Conservation (phyloP, 345 rosid genomes). For the Schrenkiella parvula region DNA sequence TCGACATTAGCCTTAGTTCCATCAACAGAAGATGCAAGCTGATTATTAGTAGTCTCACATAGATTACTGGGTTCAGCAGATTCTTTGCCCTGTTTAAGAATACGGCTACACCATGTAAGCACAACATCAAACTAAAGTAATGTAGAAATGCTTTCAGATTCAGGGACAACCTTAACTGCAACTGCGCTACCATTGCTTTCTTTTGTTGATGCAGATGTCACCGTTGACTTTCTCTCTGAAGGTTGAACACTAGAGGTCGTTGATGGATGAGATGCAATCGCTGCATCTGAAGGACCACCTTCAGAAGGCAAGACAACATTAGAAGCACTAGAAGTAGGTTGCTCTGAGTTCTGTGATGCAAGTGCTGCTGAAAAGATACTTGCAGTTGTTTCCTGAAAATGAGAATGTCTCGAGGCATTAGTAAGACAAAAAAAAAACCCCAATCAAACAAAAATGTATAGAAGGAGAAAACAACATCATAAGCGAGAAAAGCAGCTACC, state of each 20-base stretch:
- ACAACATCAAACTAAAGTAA: constrained; percentile 10
- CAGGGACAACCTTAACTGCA: constrained; percentile 35
- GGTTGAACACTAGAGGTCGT: constrained; percentile 26
- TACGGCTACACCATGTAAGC: constrained; percentile 14
- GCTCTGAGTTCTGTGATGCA: constrained; percentile 52
- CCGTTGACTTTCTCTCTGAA: constrained; percentile 32
- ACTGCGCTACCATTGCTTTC: constrained; percentile 26
- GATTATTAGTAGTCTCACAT: constrained; percentile 13
- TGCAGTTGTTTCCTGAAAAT: constrained; percentile 75
- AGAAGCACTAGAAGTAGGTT: constrained; percentile 42
- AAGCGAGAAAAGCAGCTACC: constrained; percentile 8
- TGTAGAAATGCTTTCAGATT: background rate
- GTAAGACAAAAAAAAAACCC: background rate
- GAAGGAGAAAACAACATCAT: background rate
- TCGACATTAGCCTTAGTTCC: constrained; percentile 18
- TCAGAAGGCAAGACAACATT: constrained; percentile 31
- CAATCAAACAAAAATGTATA: background rate
- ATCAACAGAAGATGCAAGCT: constrained; percentile 31
- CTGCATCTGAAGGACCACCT: constrained; percentile 46
- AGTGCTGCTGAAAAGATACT: constrained; percentile 69
- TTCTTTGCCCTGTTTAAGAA: constrained; percentile 26
- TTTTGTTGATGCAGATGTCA: constrained; percentile 32
- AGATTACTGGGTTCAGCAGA: constrained; percentile 26
- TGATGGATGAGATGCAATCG: constrained; percentile 36
- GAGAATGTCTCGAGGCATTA: background rate